Evolutionary conservation across 2,329 filamentous ascomycete species (phyloP).

Genomic region (Apiospora marii): DNA sequence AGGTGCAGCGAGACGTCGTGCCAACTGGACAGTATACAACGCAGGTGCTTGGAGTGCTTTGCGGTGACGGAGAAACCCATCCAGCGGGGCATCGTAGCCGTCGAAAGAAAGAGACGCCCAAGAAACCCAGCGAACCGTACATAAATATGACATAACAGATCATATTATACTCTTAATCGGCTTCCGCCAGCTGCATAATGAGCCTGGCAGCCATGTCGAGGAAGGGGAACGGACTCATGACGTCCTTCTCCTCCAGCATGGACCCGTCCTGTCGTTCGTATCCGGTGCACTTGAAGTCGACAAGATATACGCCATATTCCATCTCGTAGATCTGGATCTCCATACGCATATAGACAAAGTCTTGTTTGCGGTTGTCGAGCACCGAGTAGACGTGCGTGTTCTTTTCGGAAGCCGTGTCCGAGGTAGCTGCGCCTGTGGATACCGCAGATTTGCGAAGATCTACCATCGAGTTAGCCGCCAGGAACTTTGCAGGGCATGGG

Average conservation of each 20-base stretch:
- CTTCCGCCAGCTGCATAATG: slow-evolving; percentile 91
- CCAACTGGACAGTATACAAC: not conserved
- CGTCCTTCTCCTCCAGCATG: slow-evolving; percentile 88
- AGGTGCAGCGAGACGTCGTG: not conserved
- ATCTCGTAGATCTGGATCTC: slow-evolving; percentile 97
- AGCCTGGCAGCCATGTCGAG: slow-evolving; percentile 90
- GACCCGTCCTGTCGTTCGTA: slow-evolving; percentile 84
- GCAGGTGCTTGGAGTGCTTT: not conserved
- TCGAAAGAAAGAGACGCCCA: not conserved
- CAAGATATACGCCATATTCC: slow-evolving; percentile 90
- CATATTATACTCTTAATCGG: slow-evolving; percentile 56
- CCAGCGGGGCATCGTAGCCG: not conserved
- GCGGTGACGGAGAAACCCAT: not conserved
- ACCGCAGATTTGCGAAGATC: slow-evolving; percentile 48
- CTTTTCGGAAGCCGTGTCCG: slow-evolving; percentile 49
- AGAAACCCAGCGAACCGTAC: not conserved
- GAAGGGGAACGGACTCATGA: slow-evolving; percentile 94
- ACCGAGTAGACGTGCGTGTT: slow-evolving; percentile 52
- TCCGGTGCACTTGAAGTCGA: slow-evolving; percentile 98
- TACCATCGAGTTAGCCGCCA: slow-evolving; percentile 51
- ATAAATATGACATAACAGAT: slow-evolving; percentile 11
- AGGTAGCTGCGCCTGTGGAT: slow-evolving; percentile 37
- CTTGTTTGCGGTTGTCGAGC: slow-evolving; percentile 56
- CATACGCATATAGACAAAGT: slow-evolving; percentile 90
- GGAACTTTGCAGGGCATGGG: not conserved